phyloP scores from a whole-genome alignment of 306 rosid species.

The Rubus parviflorus region DNA sequence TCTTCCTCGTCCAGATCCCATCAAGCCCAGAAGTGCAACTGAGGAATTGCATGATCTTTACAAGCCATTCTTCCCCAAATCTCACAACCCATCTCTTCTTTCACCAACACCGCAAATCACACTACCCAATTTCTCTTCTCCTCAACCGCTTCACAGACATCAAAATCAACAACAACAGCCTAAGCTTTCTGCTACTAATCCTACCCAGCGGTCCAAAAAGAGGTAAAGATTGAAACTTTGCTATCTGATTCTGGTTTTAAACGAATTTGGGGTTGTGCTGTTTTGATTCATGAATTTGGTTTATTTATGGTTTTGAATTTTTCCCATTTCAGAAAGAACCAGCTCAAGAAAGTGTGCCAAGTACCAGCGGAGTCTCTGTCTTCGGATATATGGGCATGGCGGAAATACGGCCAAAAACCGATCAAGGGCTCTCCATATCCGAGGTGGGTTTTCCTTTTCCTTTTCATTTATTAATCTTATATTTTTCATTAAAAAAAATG shows the following conservation, averaged over 20 bases:
- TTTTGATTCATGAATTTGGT: constrained; percentile 6
- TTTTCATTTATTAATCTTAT: background rate
- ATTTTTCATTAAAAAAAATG: background rate
- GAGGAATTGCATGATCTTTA: constrained; percentile 86
- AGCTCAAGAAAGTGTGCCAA: constrained; percentile 81
- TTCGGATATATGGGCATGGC: constrained; percentile 98
- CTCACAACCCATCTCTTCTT: constrained; percentile 29
- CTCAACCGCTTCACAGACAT: constrained; percentile 17
- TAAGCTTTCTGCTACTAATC: constrained; percentile 36
- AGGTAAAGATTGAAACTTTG: constrained; percentile 42
- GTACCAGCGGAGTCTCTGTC: constrained; percentile 85
- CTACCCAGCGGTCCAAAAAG: constrained; percentile 71
- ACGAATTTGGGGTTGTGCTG: constrained; percentile 6
- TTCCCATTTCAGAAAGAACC: constrained; percentile 64
- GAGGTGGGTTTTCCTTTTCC: constrained; percentile 45
- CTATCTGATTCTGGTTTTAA: background rate
- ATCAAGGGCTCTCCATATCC: constrained; percentile 98
- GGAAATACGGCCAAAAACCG: constrained; percentile 98
- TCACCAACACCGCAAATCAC: constrained; percentile 14
- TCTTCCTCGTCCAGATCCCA: constrained; percentile 48
- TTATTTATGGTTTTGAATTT: constrained; percentile 1
- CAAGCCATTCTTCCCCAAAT: constrained; percentile 76
- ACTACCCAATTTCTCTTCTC: background rate
- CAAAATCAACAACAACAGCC: constrained; percentile 28
- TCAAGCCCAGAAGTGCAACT: constrained; percentile 32